Conservation (phyloP, 1,284 basidiomycete genomes). For the Cerrena zonata region DNA sequence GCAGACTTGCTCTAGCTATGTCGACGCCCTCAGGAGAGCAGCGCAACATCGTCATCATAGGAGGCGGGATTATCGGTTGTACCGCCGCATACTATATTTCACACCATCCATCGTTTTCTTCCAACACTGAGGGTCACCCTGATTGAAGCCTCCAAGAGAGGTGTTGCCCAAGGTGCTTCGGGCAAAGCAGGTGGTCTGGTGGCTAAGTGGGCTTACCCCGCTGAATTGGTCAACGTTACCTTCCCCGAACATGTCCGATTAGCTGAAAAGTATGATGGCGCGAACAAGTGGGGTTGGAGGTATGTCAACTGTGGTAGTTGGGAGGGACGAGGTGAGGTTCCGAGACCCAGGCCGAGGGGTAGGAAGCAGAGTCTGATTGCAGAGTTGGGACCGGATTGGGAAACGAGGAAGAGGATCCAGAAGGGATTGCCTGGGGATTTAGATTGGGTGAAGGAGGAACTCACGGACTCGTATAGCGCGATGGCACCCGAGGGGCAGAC, state of each 20-base stretch:
- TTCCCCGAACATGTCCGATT: constrained; percentile 77
- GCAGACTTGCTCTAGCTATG: too few species aligned
- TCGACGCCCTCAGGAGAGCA: background rate
- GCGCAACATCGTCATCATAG: constrained; percentile 38
- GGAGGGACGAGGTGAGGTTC: constrained; percentile 51
- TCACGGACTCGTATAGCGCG: constrained; percentile 55
- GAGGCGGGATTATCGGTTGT: constrained; percentile 78
- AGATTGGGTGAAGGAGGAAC: constrained; percentile 53
- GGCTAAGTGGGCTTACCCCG: constrained; percentile 74
- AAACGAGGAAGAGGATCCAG: constrained; percentile 21
- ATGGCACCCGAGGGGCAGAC: constrained; percentile 60
- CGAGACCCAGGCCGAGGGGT: constrained; percentile 5
- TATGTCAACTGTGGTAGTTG: constrained; percentile 60
- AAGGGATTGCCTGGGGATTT: constrained; percentile 55
- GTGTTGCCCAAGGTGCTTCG: constrained; percentile 72
- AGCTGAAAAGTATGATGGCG: constrained; percentile 68
- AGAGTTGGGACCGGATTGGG: constrained; percentile 35
- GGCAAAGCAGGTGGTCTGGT: constrained; percentile 93
- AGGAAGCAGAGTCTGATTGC: constrained; percentile 7
- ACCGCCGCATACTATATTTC: constrained; percentile 81
- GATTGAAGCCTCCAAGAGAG: constrained; percentile 68
- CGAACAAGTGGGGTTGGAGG: constrained; percentile 78
- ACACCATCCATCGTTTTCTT: constrained; percentile 46
- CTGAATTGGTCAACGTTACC: constrained; percentile 73
- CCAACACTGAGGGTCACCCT: constrained; percentile 51